Conservation (phyloP, 345 rosid genomes). For the Hypericum androsaemum region DNA sequence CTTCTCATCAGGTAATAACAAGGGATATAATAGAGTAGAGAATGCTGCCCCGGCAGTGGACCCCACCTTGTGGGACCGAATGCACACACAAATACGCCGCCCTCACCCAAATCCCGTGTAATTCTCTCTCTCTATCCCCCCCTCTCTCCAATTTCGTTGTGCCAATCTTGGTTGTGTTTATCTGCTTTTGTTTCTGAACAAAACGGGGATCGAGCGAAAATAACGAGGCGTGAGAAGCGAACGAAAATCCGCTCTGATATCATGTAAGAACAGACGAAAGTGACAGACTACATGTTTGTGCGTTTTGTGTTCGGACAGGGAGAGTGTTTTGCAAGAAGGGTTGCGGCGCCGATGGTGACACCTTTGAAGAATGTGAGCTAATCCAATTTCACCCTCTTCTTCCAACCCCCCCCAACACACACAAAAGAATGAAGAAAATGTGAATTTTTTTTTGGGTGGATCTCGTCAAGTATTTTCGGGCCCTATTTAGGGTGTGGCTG, state of each 20-base stretch:
- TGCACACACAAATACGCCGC: constrained; percentile 82
- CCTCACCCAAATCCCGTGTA: constrained; percentile 83
- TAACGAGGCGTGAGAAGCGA: no score
- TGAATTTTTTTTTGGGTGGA: no score
- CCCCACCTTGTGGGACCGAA: constrained; percentile 62
- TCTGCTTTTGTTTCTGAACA: no score
- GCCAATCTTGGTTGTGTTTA: no score
- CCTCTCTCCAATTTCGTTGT: no score
- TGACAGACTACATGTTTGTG: constrained; percentile 12
- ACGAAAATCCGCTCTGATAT: background rate
- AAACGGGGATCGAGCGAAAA: no score
- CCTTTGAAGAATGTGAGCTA: constrained; percentile 89
- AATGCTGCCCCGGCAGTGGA: constrained; percentile 69
- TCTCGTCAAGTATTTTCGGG: no score
- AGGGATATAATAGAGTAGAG: no score
- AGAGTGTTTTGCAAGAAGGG: constrained; percentile 99
- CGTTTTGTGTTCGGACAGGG: constrained; percentile 45
- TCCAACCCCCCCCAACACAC: no score
- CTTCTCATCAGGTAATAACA: no score
- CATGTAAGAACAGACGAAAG: background rate
- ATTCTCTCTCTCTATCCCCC: background rate
- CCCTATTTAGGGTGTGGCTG: no score
- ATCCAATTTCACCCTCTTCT: constrained; percentile 6
- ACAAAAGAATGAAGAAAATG: no score
- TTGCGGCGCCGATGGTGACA: constrained; percentile 66